These are phyloP conservation scores for Serendipita indica DNA, from an alignment of 768 basidiomycete species.

Conservation along the genomic window DNA sequence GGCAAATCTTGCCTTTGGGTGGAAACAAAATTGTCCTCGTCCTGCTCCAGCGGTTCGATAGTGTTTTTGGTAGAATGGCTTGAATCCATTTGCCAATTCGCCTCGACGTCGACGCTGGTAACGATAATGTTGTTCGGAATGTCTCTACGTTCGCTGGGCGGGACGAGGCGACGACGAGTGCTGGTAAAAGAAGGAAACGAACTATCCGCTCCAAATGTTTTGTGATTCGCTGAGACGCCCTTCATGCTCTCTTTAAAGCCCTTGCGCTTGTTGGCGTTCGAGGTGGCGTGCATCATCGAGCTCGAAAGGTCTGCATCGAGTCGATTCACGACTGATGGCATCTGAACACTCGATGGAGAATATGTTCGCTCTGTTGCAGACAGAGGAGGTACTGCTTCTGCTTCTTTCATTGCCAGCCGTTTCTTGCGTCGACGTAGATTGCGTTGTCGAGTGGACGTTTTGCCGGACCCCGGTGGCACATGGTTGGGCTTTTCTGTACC, in stretches of 20 bases:
- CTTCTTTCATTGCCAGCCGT: not conserved
- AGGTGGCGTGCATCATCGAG: not conserved
- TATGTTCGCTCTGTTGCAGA: not conserved
- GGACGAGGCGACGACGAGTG: not conserved
- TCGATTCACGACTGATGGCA: too few species aligned
- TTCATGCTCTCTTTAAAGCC: conserved; percentile 6
- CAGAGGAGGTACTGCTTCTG: not conserved
- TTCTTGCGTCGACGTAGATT: not conserved
- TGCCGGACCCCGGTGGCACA: not conserved
- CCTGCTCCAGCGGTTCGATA: not conserved
- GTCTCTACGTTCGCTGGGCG: not conserved
- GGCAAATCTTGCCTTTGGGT: not conserved
- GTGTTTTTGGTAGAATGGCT: not conserved
- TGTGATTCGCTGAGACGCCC: not conserved
- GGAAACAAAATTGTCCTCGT: not conserved
- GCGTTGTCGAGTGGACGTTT: not conserved
- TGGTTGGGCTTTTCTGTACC: not conserved
- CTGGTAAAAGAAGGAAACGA: not conserved
- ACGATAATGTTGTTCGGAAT: not conserved
- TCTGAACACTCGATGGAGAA: not conserved
- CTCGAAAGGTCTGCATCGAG: not conserved
- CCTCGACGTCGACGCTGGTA: conserved; percentile 1
- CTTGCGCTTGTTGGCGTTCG: not conserved
- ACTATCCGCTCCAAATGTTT: not conserved
- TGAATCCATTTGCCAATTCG: not conserved